Evolutionary conservation across 1,139 yeast genomes (phyloP).

Genomic region (Debaryomycetaceae sp.): DNA sequence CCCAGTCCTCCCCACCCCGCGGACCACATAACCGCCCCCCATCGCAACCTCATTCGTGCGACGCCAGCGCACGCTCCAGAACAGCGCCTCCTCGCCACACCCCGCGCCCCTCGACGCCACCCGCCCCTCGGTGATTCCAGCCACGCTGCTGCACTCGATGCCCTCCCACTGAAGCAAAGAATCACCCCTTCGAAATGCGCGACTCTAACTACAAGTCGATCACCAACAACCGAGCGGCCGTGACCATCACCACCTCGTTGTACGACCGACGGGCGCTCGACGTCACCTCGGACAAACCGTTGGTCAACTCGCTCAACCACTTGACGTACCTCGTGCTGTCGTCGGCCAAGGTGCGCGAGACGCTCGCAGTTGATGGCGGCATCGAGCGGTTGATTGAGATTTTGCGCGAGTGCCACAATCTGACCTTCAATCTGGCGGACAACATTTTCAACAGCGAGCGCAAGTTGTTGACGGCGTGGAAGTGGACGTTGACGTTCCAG

Average conservation of each 20-base stretch:
- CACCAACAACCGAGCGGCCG: conserved; percentile 79
- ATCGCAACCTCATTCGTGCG: too few relatives aligned
- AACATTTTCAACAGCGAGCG: conserved; percentile 42
- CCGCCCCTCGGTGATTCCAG: too few relatives aligned
- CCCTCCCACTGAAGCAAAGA: too few relatives aligned
- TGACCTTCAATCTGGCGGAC: conserved; percentile 27
- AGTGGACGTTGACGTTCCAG: conserved; percentile 94
- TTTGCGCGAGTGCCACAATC: conserved; percentile 68
- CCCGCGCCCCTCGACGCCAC: too few relatives aligned
- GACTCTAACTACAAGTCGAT: conserved; percentile 84
- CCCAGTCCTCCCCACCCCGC: too few relatives aligned
- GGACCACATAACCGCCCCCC: too few relatives aligned
- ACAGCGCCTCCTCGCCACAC: too few relatives aligned
- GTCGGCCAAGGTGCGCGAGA: conserved; percentile 85
- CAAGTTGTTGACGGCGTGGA: conserved; percentile 77
- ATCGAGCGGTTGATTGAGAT: conserved; percentile 83
- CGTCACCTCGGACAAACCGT: conserved; percentile 82
- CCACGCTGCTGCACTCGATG: too few relatives aligned
- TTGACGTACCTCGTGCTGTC: conserved; percentile 83
- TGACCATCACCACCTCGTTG: conserved; percentile 79
- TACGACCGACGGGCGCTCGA: conserved; percentile 93
- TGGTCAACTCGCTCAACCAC: conserved; percentile 87
- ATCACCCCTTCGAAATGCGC: conserved; percentile 74
- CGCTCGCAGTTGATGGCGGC: conserved; percentile 87
- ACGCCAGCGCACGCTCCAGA: too few relatives aligned